Conservation (phyloP, 441 rosid species). For the Mallotus repandus region DNA sequence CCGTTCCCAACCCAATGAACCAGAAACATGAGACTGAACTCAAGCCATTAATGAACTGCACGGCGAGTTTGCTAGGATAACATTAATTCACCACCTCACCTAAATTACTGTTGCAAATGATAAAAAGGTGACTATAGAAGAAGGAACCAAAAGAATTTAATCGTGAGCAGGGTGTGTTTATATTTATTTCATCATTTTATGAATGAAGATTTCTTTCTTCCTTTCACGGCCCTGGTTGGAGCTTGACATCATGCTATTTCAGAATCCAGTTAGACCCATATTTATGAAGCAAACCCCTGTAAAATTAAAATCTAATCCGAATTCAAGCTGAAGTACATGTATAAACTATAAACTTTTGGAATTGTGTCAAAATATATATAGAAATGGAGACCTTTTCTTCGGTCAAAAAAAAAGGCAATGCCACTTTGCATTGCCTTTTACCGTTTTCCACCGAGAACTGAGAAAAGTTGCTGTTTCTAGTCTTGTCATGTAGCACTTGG, state of each 20-base stretch:
- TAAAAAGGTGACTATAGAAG: not conserved
- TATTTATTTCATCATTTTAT: not conserved
- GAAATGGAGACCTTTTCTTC: not conserved
- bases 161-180: too few relatives aligned
- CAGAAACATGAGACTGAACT: not conserved
- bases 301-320: not conserved
- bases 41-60: not conserved
- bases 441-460: slow-evolving; percentile 41
- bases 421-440: slow-evolving; percentile 23
- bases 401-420: not conserved
- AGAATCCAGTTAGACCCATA: not conserved
- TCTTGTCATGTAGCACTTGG: slow-evolving; percentile 69
- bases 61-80: not conserved
- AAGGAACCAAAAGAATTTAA: not conserved
- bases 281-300: slow-evolving; percentile 7
- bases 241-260: not conserved
- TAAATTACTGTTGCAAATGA: not conserved
- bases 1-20: not conserved
- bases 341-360: not conserved
- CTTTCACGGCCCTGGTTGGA: not conserved
- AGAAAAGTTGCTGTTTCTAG: slow-evolving; percentile 48
- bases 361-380: not conserved
- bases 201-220: not conserved
- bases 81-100: not conserved
- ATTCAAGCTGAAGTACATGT: not conserved